phyloP scores from a whole-genome alignment of 768 basidiomycete genomes.

The Calocybe indica region DNA sequence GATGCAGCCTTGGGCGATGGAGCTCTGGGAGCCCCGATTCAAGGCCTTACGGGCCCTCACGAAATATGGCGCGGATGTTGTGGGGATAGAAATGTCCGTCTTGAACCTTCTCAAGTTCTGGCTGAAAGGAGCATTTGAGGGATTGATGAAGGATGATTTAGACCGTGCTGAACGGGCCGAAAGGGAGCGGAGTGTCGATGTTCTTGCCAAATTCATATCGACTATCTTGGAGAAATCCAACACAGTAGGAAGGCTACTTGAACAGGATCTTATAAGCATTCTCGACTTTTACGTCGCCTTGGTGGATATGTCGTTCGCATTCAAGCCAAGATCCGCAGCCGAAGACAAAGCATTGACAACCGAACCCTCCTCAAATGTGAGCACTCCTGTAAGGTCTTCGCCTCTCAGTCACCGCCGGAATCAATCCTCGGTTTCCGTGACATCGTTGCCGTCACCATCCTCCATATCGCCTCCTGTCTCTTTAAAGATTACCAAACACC shows the following conservation, averaged over 20 bases:
- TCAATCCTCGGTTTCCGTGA: slow-evolving; percentile 53
- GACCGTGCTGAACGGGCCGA: slow-evolving; percentile 43
- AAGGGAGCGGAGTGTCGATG: slow-evolving; percentile 57
- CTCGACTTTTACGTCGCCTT: slow-evolving; percentile 56
- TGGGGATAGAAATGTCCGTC: slow-evolving; percentile 58
- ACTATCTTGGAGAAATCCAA: slow-evolving; percentile 43
- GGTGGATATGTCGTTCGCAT: slow-evolving; percentile 39
- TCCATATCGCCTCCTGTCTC: slow-evolving; percentile 23
- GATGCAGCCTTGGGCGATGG: slow-evolving; percentile 48
- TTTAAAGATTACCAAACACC: slow-evolving; percentile 30
- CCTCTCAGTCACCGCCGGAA: slow-evolving; percentile 48
- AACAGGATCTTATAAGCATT: slow-evolving; percentile 49
- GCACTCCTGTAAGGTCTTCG: slow-evolving; percentile 16
- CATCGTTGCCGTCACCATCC: slow-evolving; percentile 26
- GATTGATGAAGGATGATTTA: slow-evolving; percentile 27
- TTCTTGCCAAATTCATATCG: slow-evolving; percentile 53
- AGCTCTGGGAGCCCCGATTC: slow-evolving; percentile 66
- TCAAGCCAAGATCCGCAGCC: slow-evolving; percentile 23
- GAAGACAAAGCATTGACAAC: slow-evolving; percentile 6
- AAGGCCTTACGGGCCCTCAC: slow-evolving; percentile 65
- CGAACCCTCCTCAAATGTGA: slow-evolving; percentile 22
- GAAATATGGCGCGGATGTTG: slow-evolving; percentile 49
- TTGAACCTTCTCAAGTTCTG: slow-evolving; percentile 54
- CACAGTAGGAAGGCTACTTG: slow-evolving; percentile 54
- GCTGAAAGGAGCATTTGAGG: slow-evolving; percentile 63